Evolutionary conservation across 2,329 filamentous ascomycete genomes (phyloP).

Genomic region (Byssothecium circinans): DNA sequence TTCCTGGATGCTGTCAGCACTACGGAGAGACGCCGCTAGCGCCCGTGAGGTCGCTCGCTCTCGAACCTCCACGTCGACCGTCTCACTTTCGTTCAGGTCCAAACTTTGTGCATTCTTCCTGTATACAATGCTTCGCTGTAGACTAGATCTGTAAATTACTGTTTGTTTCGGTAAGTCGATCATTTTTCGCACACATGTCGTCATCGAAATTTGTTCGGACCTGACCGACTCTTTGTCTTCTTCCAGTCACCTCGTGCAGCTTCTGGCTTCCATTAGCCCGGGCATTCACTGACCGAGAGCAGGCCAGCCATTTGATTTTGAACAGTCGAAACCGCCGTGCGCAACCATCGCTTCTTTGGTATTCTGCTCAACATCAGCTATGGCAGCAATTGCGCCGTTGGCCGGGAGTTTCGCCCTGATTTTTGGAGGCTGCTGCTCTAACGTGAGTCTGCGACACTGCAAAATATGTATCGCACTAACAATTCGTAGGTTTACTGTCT

Average conservation of each 20-base stretch:
- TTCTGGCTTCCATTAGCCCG: not conserved
- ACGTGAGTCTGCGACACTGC: constrained; percentile 59
- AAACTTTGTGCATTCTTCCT: constrained; percentile 3
- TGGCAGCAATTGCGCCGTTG: constrained; percentile 41
- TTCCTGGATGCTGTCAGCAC: constrained; percentile 8
- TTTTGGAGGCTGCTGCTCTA: constrained; percentile 93
- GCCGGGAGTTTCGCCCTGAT: constrained; percentile 75
- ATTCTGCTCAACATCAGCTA: constrained; percentile 8
- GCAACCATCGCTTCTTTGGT: not conserved
- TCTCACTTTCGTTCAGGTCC: constrained; percentile 7
- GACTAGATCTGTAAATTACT: not conserved
- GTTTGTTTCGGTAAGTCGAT: not conserved
- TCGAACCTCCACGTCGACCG: constrained; percentile 36
- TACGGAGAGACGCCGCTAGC: constrained; percentile 29
- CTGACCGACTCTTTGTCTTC: too few relatives aligned
- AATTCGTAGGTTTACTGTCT: constrained; percentile 80
- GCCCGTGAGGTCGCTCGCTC: constrained; percentile 26
- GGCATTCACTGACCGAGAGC: not conserved
- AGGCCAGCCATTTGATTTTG: not conserved
- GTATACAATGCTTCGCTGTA: constrained; percentile 13
- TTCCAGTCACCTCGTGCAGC: too few relatives aligned
- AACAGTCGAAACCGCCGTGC: not conserved
- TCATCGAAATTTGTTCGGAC: not conserved
- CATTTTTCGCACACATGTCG: not conserved
- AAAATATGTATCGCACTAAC: constrained; percentile 9